phyloP scores from a whole-genome alignment of 441 rosid species.

The Populus hybrid region DNA sequence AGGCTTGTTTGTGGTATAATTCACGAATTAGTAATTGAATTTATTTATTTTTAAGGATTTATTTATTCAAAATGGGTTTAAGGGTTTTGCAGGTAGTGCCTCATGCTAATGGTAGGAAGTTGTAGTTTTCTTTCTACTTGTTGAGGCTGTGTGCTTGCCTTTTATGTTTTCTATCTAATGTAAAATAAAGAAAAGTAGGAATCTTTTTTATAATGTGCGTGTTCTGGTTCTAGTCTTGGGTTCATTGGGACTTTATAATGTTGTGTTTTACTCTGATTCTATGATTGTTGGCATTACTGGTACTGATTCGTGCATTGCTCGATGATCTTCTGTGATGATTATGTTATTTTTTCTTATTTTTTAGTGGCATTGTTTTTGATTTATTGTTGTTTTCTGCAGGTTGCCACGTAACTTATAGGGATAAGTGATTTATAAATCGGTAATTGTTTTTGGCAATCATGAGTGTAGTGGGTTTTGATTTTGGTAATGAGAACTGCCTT shows the following conservation, averaged over 20 bases:
- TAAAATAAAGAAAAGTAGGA: not conserved
- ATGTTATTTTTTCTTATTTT: not conserved
- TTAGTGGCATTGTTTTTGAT: not conserved
- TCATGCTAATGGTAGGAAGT: not conserved
- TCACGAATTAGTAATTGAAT: not conserved
- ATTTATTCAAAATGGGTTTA: not conserved
- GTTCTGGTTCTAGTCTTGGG: not conserved
- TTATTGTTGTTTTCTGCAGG: slow-evolving; percentile 5
- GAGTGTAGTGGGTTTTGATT: slow-evolving; percentile 99
- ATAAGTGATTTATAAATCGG: not conserved
- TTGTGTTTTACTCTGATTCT: not conserved
- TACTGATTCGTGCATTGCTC: not conserved
- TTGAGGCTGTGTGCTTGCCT: no score
- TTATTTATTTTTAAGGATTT: no score
- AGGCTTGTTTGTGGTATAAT: not conserved
- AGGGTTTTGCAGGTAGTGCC: not conserved
- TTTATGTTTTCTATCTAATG: not conserved
- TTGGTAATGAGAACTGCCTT: slow-evolving; percentile 89
- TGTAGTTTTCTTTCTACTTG: not conserved
- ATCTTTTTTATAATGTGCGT: not conserved
- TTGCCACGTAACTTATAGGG: not conserved
- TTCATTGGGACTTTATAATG: not conserved
- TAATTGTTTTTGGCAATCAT: slow-evolving; percentile 35
- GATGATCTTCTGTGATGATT: no score
- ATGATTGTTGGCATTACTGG: not conserved